Base-by-base conservation (phyloP, 2,329 filamentous ascomycete species). In the Ophioceras dolichostomum region DNA sequence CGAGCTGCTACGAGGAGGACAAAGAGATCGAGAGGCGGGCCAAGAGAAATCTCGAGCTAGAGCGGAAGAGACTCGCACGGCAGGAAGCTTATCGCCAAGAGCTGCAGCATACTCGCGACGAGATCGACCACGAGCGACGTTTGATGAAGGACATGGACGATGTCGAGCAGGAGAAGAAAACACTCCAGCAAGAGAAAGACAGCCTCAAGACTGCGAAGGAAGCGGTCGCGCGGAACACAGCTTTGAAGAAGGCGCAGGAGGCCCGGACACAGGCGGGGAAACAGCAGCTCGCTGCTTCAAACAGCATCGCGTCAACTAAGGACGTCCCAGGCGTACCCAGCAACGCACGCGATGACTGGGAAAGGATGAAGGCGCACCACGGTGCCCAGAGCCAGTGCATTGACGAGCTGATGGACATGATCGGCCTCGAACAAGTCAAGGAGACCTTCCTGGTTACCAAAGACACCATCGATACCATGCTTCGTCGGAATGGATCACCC, bases 401-500 rank as follows among this genome's bases (percentile, higher is more conserved):
- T 0, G 79, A 87, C 41, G 49, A 60, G 0, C 48, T 88, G 8
- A 85, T 87, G 75, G 54, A 51, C 0, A 77, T 87, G 73, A 74
- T 80, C 31, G 82, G 83, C 0, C 60, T 88, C 0, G 81, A 86
- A 45, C 58, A 67, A 0, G 76, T 87, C 29, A 88, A 88, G 43
- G 47, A 62, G 2, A 52, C 73, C 10, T 73, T 87, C 18, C 55
- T 88, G 0, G 47, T 49, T 0, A 73, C 83, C 49, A 85, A 85
- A 45, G 56, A 60, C 0, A 72, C 65, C 31, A 65, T 85, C 0
- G 79, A 87, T 28, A 72, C 66, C 0, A 55, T 64, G 0, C 47
- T 76, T 0, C 63, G 76, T 0, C 82, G 86, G 49, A 58, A 59
- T 0, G 55, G 72, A 0, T 64, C 73, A 1, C 50, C 82, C 0